A percentile compares a stretch with the other conserved stretches of the same genome.
Conservation (phyloP, 768 basidiomycete species). For the Crucibulum laeve region DNA sequence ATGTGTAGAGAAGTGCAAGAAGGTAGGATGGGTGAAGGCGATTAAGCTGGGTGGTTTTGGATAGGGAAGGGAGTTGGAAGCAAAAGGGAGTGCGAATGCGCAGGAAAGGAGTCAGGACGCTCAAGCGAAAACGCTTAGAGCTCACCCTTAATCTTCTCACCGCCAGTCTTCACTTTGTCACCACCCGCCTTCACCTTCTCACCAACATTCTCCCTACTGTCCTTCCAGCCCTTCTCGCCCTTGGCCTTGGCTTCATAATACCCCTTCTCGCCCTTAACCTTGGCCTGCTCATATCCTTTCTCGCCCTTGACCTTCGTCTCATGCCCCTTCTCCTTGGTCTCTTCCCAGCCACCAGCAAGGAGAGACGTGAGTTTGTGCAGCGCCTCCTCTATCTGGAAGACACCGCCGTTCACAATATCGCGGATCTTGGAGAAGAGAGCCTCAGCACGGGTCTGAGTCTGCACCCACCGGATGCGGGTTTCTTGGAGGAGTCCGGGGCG, state of each 20-base stretch:
- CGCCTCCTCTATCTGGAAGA: conserved; percentile 75
- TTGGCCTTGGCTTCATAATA: conserved; percentile 17
- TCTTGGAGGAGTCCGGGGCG: conserved; percentile 84
- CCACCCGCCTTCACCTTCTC: conserved; percentile 23
- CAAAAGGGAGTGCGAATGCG: too few species aligned
- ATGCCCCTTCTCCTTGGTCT: conserved; percentile 24
- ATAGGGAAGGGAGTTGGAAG: too few species aligned
- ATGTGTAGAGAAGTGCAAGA: too few species aligned
- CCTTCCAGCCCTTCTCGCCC: conserved; percentile 18
- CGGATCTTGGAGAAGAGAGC: conserved; percentile 55
- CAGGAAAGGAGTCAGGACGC: too few species aligned
- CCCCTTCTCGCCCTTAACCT: conserved; percentile 16
- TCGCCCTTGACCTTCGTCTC: conserved; percentile 13
- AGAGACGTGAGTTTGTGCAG: conserved; percentile 44
- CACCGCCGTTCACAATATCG: conserved; percentile 61
- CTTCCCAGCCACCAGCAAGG: conserved; percentile 36
- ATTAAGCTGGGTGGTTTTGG: too few species aligned
- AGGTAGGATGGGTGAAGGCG: too few species aligned
- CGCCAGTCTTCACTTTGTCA: conserved; percentile 27
- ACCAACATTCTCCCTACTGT: conserved; percentile 17
- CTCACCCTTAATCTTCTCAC: conserved; percentile 38
- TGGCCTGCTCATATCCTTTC: conserved; percentile 18
- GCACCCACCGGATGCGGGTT: conserved; percentile 75
- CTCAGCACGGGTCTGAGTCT: conserved; percentile 54
- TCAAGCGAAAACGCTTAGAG: too few species aligned